Conservation (phyloP, 345 rosid species). For the Pelargonium nanum region DNA sequence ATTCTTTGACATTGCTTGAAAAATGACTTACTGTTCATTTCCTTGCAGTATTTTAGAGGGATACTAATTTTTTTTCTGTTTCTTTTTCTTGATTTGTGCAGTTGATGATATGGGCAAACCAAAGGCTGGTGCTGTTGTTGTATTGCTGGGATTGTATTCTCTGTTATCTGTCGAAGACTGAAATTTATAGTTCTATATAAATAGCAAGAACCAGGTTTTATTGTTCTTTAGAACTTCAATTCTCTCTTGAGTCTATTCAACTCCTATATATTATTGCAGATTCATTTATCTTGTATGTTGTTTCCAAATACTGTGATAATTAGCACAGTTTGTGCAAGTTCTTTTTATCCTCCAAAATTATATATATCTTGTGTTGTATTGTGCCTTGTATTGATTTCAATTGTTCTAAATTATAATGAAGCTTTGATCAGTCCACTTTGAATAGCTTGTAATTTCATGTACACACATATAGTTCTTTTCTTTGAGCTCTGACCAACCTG, state of each 20-base stretch:
- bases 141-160: not conserved
- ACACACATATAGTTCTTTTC: no score
- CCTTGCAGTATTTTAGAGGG: not conserved
- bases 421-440: no score
- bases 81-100: not conserved
- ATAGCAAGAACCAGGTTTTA: not conserved
- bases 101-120: not conserved
- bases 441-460: no score
- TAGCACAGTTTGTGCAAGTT: no score
- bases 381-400: no score
- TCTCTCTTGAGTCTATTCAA: not conserved
- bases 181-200: not conserved
- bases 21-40: no score
- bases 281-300: no score
- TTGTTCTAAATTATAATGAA: no score
- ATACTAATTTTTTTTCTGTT: not conserved
- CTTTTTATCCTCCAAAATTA: no score
- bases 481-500: no score
- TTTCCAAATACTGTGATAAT: no score
- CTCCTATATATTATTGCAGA: not conserved
- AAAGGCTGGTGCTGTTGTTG: not conserved
- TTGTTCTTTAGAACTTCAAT: not conserved
- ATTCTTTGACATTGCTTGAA: not conserved
- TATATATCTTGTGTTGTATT: no score
- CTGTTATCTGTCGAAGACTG: not conserved